Conservation (phyloP, 441 rosid species). For the Populus tomentosa region DNA sequence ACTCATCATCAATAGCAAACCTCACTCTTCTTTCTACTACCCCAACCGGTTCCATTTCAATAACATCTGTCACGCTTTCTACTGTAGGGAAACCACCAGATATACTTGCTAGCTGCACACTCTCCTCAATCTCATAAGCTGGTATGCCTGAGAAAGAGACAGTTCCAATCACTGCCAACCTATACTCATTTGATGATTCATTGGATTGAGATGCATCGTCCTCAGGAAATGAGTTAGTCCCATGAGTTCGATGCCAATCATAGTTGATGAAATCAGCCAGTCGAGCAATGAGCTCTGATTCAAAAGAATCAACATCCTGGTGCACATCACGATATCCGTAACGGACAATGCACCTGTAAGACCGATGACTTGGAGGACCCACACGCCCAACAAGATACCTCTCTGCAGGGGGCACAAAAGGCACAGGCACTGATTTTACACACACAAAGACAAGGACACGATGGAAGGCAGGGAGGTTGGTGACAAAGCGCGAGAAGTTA, state of each 20-base stretch:
- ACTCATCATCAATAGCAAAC: slow-evolving; percentile 58
- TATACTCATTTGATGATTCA: slow-evolving; percentile 62
- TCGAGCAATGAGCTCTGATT: slow-evolving; percentile 67
- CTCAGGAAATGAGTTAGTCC: slow-evolving; percentile 21
- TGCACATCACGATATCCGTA: slow-evolving; percentile 99
- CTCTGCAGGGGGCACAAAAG: slow-evolving; percentile 79
- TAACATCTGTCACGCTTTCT: slow-evolving; percentile 59
- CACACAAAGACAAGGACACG: slow-evolving; percentile 86
- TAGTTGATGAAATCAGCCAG: slow-evolving; percentile 78
- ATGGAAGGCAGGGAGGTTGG: slow-evolving; percentile 99
- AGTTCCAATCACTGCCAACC: slow-evolving; percentile 79
- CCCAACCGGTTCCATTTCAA: slow-evolving; percentile 55
- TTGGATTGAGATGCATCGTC: slow-evolving; percentile 48
- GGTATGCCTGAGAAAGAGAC: slow-evolving; percentile 32
- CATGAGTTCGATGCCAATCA: slow-evolving; percentile 50
- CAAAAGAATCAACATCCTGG: slow-evolving; percentile 95
- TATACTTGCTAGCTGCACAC: slow-evolving; percentile 60
- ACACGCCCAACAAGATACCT: slow-evolving; percentile 94
- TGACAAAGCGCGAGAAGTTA: slow-evolving; percentile 90
- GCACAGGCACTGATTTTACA: slow-evolving; percentile 91
- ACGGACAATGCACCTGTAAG: slow-evolving; percentile 90
- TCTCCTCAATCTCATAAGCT: slow-evolving; percentile 59
- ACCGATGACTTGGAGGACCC: slow-evolving; percentile 81
- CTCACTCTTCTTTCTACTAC: slow-evolving; percentile 52
- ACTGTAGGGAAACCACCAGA: slow-evolving; percentile 65